A percentile compares a stretch with the other conserved stretches of the same genome.
Evolutionary conservation across 306 rosid genomes (phyloP).

Genomic region (Benincasa hispida): DNA sequence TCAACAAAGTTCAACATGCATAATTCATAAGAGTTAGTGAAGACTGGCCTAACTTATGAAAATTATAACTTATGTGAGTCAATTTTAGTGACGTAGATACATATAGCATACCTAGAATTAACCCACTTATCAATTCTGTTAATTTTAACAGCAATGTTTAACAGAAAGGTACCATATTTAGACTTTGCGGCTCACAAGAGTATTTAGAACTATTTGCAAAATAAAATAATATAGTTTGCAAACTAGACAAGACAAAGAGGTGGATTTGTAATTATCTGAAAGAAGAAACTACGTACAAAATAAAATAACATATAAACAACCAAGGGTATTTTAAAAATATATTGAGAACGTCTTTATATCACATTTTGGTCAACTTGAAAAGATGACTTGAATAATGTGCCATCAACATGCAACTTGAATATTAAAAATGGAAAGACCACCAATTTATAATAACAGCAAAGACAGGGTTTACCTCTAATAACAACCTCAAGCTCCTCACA

Average conservation of each 20-base stretch:
- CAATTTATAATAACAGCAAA: neutral
- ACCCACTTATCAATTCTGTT: neutral
- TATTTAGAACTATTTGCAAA: neutral
- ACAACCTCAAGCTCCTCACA: constrained; percentile 17
- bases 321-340: neutral
- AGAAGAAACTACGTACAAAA: neutral
- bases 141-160: neutral
- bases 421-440: neutral
- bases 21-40: neutral
- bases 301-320: neutral
- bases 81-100: neutral
- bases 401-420: neutral
- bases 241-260: neutral
- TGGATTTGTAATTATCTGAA: neutral
- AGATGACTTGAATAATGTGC: neutral
- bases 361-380: neutral
- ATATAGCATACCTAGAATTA: neutral
- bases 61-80: neutral
- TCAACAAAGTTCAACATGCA: neutral
- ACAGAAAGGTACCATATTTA: neutral
- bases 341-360: neutral
- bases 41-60: neutral
- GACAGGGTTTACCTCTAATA: constrained; percentile 13
- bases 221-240: neutral
- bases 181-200: neutral